Conservation (phyloP, 2,329 filamentous ascomycete genomes). For the Arthrobotrys entomopaga region DNA sequence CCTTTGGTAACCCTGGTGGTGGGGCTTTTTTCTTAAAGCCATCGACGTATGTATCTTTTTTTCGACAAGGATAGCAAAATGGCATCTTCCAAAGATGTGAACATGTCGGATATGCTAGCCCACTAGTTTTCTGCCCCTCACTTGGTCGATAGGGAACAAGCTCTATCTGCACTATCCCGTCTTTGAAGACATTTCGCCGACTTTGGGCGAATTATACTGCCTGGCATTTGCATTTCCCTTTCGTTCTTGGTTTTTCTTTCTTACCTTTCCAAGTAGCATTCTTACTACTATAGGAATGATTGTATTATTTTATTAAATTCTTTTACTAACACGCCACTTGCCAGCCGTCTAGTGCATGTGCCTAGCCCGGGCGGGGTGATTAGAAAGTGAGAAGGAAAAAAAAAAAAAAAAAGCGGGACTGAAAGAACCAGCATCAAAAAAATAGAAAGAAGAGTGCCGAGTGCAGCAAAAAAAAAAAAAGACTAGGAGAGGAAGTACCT, state of each 20-base stretch:
- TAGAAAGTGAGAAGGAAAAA: slow-evolving; percentile 20
- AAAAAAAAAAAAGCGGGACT: slow-evolving; percentile 44
- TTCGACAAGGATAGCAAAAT: too few relatives aligned
- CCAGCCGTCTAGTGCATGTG: slow-evolving; percentile 49
- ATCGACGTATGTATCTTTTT: slow-evolving; percentile 1
- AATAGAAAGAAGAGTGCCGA: slow-evolving; percentile 19
- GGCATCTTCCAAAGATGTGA: not conserved
- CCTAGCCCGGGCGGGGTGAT: slow-evolving; percentile 55
- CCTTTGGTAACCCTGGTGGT: not conserved
- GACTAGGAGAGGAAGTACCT: not conserved
- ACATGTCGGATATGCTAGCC: slow-evolving; percentile 2
- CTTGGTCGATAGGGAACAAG: slow-evolving; percentile 4
- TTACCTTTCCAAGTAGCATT: not conserved
- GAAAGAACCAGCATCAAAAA: slow-evolving; percentile 18
- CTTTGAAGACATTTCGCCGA: slow-evolving; percentile 18
- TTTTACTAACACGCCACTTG: slow-evolving; percentile 32
- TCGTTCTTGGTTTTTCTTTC: not conserved
- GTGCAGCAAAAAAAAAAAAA: not conserved
- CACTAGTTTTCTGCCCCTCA: not conserved
- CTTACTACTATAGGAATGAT: too few relatives aligned
- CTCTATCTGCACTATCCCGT: slow-evolving; percentile 8
- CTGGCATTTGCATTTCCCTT: too few relatives aligned
- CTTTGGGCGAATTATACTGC: slow-evolving; percentile 3
- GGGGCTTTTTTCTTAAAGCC: not conserved
- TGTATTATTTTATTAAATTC: too few relatives aligned